These are phyloP conservation scores for Calycina herbarum DNA, from an alignment of 2,329 filamentous ascomycete species.

Conservation along the genomic window DNA sequence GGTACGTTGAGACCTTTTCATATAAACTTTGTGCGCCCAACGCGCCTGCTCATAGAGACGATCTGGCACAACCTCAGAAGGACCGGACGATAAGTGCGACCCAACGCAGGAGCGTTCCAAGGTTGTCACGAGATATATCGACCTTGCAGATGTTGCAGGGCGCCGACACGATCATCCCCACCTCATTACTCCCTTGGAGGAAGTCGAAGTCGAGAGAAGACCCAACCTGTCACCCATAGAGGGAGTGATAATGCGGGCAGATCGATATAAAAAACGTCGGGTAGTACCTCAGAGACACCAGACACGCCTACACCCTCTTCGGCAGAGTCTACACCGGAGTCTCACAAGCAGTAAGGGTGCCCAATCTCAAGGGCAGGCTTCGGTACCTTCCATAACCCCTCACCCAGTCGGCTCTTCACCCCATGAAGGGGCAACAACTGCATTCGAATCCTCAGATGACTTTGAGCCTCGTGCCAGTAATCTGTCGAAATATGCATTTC, in stretches of 20 bases:
- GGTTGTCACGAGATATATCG: not conserved
- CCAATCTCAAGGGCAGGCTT: not conserved
- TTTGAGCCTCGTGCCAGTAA: not conserved
- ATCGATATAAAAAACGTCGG: conserved; percentile 1
- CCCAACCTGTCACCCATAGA: not conserved
- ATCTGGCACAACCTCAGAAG: conserved; percentile 10
- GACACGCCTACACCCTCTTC: conserved; percentile 3
- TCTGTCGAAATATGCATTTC: not conserved
- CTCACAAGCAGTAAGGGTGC: not conserved
- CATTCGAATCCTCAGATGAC: not conserved
- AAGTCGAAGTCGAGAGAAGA: not conserved
- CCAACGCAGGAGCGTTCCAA: conserved; percentile 1
- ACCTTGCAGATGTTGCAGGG: not conserved
- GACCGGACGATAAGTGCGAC: conserved; percentile 9
- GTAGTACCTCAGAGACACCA: not conserved
- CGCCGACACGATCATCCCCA: conserved; percentile 4
- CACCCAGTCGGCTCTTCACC: conserved; percentile 1
- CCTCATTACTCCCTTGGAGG: not conserved
- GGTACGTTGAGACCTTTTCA: conserved; percentile 61
- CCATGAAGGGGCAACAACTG: not conserved
- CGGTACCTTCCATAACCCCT: conserved; percentile 4
- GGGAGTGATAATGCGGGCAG: not conserved
- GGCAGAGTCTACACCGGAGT: conserved; percentile 1
- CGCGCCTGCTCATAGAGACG: conserved; percentile 14
- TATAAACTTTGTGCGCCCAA: conserved; percentile 23